A percentile compares a stretch with the other conserved stretches of the same genome.
Evolutionary conservation across 164 flowering plant genomes (phyloP).

Genomic region (Euptelea pleiosperma): DNA sequence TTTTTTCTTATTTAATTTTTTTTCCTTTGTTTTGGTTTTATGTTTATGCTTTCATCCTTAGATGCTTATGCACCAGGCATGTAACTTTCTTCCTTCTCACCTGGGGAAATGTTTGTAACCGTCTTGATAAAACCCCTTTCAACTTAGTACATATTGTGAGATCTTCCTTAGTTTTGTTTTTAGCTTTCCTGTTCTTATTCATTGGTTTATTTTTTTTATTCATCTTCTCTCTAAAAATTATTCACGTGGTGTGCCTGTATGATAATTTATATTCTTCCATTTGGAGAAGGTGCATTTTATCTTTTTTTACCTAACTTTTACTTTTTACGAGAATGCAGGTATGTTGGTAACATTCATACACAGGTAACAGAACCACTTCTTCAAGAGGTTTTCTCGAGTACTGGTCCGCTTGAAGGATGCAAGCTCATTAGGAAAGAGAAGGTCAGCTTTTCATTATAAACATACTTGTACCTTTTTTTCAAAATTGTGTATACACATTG

Average conservation of each 20-base stretch:
- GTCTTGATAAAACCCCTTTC: not conserved
- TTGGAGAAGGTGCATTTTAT: not conserved
- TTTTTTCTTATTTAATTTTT: too few relatives aligned
- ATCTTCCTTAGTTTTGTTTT: not conserved
- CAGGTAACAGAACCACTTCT: conserved; percentile 51
- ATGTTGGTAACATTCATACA: conserved; percentile 32
- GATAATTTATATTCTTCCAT: not conserved
- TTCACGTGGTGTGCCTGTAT: not conserved
- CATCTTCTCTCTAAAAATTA: too few relatives aligned
- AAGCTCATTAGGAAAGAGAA: conserved; percentile 46
- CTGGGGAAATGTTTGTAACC: not conserved
- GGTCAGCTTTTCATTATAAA: conserved; percentile 8
- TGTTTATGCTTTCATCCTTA: conserved; percentile 4
- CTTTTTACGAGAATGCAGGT: conserved; percentile 16
- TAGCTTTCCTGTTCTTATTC: not conserved
- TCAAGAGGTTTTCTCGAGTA: conserved; percentile 40
- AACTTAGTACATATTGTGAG: not conserved
- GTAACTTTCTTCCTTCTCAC: not conserved
- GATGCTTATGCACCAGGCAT: conserved; percentile 6
- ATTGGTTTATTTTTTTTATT: not conserved
- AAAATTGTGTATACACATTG: too few relatives aligned
- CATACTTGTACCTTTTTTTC: too few relatives aligned
- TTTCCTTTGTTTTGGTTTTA: conserved; percentile 1
- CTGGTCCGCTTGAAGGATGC: conserved; percentile 53
- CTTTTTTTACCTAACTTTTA: not conserved